Evolutionary conservation across 148 eudicot genomes (phyloP).

Genomic region (Cornus suecica): DNA sequence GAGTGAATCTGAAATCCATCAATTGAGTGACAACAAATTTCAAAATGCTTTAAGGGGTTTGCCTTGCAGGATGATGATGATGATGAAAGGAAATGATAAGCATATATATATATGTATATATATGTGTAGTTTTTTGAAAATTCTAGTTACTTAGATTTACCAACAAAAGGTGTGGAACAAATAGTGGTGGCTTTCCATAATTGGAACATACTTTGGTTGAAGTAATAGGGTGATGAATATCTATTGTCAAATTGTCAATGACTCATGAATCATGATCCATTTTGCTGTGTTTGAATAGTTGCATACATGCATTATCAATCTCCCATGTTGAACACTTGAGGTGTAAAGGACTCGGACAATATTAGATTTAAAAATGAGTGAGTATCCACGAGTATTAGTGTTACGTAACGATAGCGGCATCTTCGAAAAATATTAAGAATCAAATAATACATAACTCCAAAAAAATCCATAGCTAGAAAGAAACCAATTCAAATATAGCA

Average conservation of each 20-base stretch:
- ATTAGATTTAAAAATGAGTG: too few species aligned
- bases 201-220: conserved; percentile 9
- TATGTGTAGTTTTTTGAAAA: not conserved
- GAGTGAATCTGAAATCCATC: conserved; percentile 1
- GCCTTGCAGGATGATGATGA: conserved; percentile 7
- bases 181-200: conserved; percentile 6
- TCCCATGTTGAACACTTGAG: too few species aligned
- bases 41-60: not conserved
- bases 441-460: too few species aligned
- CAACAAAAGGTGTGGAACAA: not conserved
- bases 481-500: not conserved
- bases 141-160: not conserved
- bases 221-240: not conserved
- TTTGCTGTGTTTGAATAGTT: not conserved
- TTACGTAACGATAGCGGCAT: too few species aligned
- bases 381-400: too few species aligned
- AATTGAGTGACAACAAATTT: not conserved
- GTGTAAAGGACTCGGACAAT: too few species aligned
- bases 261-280: not conserved
- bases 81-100: conserved; percentile 15
- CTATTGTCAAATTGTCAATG: not conserved
- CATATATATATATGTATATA: too few species aligned
- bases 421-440: too few species aligned
- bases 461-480: too few species aligned
- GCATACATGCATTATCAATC: not conserved